These are phyloP conservation scores for Podaxis sp. DNA, from an alignment of 768 basidiomycete species.

Conservation along the genomic window DNA sequence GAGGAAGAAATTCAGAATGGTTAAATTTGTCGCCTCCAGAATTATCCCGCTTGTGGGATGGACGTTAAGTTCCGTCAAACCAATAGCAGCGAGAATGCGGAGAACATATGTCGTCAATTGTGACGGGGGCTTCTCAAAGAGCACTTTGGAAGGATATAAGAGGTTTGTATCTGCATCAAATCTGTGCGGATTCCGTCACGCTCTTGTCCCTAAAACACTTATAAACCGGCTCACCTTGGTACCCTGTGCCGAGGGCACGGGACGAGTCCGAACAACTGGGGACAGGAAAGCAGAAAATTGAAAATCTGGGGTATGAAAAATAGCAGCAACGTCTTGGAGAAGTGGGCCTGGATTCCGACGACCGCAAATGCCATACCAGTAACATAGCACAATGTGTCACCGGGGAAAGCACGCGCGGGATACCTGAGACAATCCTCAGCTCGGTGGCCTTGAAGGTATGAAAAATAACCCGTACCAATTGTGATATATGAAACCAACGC, in stretches of 20 bases:
- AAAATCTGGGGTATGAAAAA: slow-evolving; percentile 99
- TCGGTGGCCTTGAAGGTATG: neutral
- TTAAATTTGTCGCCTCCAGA: slow-evolving; percentile 80
- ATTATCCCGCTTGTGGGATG: slow-evolving; percentile 59
- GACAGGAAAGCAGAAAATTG: slow-evolving; percentile 93
- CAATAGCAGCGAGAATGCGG: slow-evolving; percentile 55
- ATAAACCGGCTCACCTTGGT: slow-evolving; percentile 59
- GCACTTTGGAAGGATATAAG: slow-evolving; percentile 73
- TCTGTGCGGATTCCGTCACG: slow-evolving; percentile 37
- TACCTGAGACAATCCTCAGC: slow-evolving; percentile 59
- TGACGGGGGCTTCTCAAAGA: slow-evolving; percentile 61
- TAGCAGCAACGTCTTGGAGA: slow-evolving; percentile 91
- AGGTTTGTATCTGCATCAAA: slow-evolving; percentile 74
- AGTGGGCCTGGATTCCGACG: slow-evolving; percentile 96
- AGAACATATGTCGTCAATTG: slow-evolving; percentile 55
- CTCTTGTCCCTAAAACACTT: slow-evolving; percentile 10
- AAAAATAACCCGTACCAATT: slow-evolving; percentile 71
- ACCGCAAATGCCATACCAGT: slow-evolving; percentile 99
- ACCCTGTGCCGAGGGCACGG: slow-evolving; percentile 94
- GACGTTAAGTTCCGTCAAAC: slow-evolving; percentile 63
- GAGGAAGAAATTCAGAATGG: slow-evolving; percentile 85
- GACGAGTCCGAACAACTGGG: slow-evolving; percentile 92
- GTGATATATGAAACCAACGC: slow-evolving; percentile 87
- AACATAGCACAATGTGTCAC: slow-evolving; percentile 97
- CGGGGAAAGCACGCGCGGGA: slow-evolving; percentile 91